phyloP scores from a whole-genome alignment of 305 asterid genomes.

The Lippia alba region DNA sequence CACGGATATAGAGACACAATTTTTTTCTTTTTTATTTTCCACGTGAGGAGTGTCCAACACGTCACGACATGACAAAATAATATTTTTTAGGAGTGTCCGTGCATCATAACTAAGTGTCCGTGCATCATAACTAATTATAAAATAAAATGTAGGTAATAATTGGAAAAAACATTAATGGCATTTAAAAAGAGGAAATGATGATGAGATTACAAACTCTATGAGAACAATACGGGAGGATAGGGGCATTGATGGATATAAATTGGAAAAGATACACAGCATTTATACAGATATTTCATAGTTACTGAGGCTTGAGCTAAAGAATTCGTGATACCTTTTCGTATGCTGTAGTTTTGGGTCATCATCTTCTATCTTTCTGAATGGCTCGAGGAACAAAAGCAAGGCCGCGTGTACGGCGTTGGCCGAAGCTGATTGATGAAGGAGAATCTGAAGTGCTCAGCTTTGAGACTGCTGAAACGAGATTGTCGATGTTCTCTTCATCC shows the following conservation, averaged over 20 bases:
- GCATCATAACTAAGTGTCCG: too few relatives aligned
- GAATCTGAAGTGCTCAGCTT: constrained; percentile 80
- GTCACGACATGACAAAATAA: too few relatives aligned
- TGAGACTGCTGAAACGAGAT: constrained; percentile 82
- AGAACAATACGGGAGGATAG: too few relatives aligned
- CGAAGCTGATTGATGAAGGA: constrained; percentile 85
- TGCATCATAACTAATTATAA: too few relatives aligned
- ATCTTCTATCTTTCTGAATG: constrained; percentile 53
- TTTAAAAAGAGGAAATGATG: too few relatives aligned
- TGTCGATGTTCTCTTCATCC: constrained; percentile 69
- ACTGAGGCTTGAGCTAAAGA: not conserved
- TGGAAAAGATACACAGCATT: not conserved
- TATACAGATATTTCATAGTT: not conserved
- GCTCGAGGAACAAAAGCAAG: constrained; percentile 76
- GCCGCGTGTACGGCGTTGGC: constrained; percentile 73
- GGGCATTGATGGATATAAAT: not conserved
- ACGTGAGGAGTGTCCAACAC: too few relatives aligned
- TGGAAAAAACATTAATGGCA: too few relatives aligned
- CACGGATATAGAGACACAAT: too few relatives aligned
- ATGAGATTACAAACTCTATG: not conserved
- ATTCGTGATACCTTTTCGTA: constrained; percentile 29
- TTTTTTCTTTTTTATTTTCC: too few relatives aligned
- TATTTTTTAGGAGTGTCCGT: too few relatives aligned
- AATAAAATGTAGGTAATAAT: too few relatives aligned
- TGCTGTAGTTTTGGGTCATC: constrained; percentile 40